Evolutionary conservation across 192 early-diverging fungal genomes (phyloP).

Genomic region (Coemansia sp.): DNA sequence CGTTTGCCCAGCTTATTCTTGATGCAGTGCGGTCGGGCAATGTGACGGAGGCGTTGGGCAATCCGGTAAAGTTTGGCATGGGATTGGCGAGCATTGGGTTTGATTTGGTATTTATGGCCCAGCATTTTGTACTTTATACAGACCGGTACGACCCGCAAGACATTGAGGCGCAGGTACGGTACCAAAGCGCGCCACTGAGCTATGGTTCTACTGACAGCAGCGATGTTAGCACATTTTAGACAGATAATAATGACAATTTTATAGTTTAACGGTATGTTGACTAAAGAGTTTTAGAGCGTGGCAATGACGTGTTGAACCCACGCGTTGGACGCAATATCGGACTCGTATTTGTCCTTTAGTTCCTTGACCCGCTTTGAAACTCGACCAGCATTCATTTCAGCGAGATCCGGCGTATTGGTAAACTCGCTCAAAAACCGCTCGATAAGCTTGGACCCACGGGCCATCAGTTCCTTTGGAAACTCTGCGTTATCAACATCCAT

Average conservation of each 20-base stretch:
- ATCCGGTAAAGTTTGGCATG: slow-evolving; percentile 73
- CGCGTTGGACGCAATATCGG: slow-evolving; percentile 59
- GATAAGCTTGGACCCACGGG: slow-evolving; percentile 27
- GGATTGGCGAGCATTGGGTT: slow-evolving; percentile 78
- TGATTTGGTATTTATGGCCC: slow-evolving; percentile 78
- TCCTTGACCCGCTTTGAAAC: slow-evolving; percentile 39
- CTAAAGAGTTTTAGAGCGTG: slow-evolving; percentile 14
- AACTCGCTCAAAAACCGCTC: slow-evolving; percentile 60
- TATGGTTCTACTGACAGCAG: slow-evolving; percentile 37
- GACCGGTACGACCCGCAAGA: slow-evolving; percentile 20
- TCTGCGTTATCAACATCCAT: slow-evolving; percentile 23
- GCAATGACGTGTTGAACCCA: slow-evolving; percentile 64
- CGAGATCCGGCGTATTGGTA: slow-evolving; percentile 32
- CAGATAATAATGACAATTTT: not conserved
- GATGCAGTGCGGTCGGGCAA: slow-evolving; percentile 63
- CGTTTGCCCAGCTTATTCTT: slow-evolving; percentile 72
- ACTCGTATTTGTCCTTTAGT: slow-evolving; percentile 59
- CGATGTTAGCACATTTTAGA: not conserved
- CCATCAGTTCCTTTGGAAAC: slow-evolving; percentile 40
- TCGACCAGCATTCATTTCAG: slow-evolving; percentile 40
- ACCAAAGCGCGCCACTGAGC: not conserved
- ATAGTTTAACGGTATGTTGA: not conserved
- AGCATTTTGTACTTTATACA: slow-evolving; percentile 78
- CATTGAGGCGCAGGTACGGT: slow-evolving; percentile 21
- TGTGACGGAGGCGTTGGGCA: slow-evolving; percentile 58